Evolutionary conservation across 768 basidiomycete genomes (phyloP).

Genomic region (Lentinula sp.): DNA sequence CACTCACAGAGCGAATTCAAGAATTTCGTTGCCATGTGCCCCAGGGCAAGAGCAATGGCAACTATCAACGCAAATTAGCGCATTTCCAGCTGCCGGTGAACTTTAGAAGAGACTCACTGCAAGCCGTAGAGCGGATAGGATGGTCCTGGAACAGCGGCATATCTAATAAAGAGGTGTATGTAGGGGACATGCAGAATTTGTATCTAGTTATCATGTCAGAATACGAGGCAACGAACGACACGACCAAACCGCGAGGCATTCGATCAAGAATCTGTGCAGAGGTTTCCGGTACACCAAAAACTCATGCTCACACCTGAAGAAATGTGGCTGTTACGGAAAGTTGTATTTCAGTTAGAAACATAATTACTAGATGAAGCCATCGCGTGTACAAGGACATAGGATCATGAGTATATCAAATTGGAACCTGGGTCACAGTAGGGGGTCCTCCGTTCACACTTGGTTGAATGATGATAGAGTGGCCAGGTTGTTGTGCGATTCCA

Average conservation of each 20-base stretch:
- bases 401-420: conserved; percentile 23
- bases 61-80: conserved; percentile 20
- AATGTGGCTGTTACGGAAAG: neutral
- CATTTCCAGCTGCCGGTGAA: neutral
- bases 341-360: neutral
- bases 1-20: conserved; percentile 39
- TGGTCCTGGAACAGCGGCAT: conserved; percentile 48
- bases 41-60: conserved; percentile 40
- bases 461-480: conserved; percentile 64
- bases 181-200: conserved; percentile 4
- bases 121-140: conserved; percentile 37
- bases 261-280: neutral
- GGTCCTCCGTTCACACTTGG: conserved; percentile 56
- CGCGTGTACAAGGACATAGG: neutral
- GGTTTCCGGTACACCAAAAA: neutral
- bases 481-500: conserved; percentile 45
- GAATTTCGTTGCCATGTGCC: conserved; percentile 46
- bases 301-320: neutral
- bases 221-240: conserved; percentile 15
- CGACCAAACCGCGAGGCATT: conserved; percentile 1
- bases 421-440: conserved; percentile 58
- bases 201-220: conserved; percentile 12
- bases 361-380: neutral
- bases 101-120: conserved; percentile 22
- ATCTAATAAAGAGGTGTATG: neutral